Conservation (phyloP, 495 filamentous ascomycete species). For the Jackrogersella minutella region DNA sequence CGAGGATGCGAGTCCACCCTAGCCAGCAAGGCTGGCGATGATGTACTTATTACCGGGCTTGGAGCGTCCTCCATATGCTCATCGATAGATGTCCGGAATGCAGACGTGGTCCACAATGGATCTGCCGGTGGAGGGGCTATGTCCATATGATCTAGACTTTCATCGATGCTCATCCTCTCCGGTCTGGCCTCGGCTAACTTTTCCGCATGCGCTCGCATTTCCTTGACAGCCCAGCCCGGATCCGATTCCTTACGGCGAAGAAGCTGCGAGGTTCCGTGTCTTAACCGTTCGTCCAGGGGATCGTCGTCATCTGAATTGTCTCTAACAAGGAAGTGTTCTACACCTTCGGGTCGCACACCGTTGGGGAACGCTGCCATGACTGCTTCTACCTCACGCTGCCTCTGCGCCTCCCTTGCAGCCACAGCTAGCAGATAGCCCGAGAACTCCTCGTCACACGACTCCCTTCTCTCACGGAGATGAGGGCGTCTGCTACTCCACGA, state of each 20-base stretch:
- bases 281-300: constrained; percentile 43
- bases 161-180: constrained; percentile 43
- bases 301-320: constrained; percentile 59
- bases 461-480: constrained; percentile 53
- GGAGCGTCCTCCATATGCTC: constrained; percentile 49
- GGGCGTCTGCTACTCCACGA: constrained; percentile 51
- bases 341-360: constrained; percentile 55
- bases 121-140: constrained; percentile 53
- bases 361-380: constrained; percentile 61
- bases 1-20: constrained; percentile 36
- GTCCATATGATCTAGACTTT: constrained; percentile 54
- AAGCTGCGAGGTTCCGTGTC: constrained; percentile 47
- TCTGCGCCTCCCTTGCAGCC: constrained; percentile 77
- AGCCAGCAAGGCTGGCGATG: constrained; percentile 45
- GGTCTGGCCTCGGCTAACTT: constrained; percentile 37
- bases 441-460: constrained; percentile 73
- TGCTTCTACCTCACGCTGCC: constrained; percentile 62
- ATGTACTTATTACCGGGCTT: constrained; percentile 50
- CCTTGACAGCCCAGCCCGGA: constrained; percentile 60
- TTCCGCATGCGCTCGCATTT: constrained; percentile 59
- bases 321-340: constrained; percentile 63
- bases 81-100: constrained; percentile 46
- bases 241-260: constrained; percentile 55
- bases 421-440: constrained; percentile 78
- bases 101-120: constrained; percentile 51